Conservation (phyloP, 306 rosid species). For the Dalbergia cultrata region DNA sequence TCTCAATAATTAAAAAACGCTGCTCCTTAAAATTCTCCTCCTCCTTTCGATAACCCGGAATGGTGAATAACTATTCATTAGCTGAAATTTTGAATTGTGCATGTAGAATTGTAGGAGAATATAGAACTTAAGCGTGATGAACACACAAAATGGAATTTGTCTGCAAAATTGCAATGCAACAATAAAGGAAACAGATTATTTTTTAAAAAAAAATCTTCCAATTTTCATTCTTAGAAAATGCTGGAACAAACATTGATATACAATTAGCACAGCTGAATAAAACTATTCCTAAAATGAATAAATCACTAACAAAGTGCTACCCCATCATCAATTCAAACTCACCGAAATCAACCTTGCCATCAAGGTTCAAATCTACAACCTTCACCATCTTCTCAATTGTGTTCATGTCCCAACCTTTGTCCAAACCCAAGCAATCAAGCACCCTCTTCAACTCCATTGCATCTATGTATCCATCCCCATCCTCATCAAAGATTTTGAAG, state of each 20-base stretch:
- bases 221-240: neutral
- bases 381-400: conserved; percentile 80
- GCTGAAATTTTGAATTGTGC: neutral
- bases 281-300: conserved; percentile 39
- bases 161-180: neutral
- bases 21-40: neutral
- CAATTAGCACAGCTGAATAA: conserved; percentile 36
- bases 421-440: conserved; percentile 89
- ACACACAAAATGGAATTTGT: conserved; percentile 7
- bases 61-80: neutral
- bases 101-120: neutral
- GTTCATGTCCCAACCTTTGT: conserved; percentile 79
- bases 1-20: neutral
- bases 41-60: neutral
- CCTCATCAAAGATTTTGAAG: conserved; percentile 87
- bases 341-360: conserved; percentile 86
- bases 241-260: conserved; percentile 35
- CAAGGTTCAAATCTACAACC: conserved; percentile 86
- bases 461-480: conserved; percentile 90
- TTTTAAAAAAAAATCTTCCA: neutral
- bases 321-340: conserved; percentile 94
- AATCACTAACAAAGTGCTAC: conserved; percentile 4
- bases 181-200: neutral
- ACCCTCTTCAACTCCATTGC: conserved; percentile 94
- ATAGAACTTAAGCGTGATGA: conserved; percentile 17